Evolutionary conservation across 139 green algal genomes (phyloP), one percentile per base, ranked within the genome.

Genomic region (Deuterostichococcus epilithicus): DNA sequence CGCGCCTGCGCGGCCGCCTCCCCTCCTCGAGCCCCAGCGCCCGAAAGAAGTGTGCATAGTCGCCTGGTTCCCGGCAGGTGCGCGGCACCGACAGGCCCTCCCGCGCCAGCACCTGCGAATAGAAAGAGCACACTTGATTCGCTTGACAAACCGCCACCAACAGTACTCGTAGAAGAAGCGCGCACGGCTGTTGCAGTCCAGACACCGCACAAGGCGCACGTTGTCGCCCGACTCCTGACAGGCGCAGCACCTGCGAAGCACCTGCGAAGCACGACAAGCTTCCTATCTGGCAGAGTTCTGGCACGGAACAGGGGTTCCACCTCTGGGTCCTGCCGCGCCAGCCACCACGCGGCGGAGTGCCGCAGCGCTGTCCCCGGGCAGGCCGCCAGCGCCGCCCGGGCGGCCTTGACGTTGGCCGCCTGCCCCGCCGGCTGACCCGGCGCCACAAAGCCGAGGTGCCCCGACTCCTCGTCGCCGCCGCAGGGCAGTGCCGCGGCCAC

Each of bases 261-360:
- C 36, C 33, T 72, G 33, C 18, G 58, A n/a, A n/a, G n/a, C n/a
- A n/a, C n/a, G n/a, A n/a, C n/a, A n/a, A n/a, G n/a, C n/a, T n/a
- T n/a, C n/a, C n/a, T n/a, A n/a, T n/a, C n/a, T n/a, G n/a, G n/a
- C 13, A 23, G 42, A 52, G 8, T 52, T 52, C 42, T 52, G 42
- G 42, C 42, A 52, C 8, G 42, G 42, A 52, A 52, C 42, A 52
- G 8, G 42, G 42, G 13, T 52, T 52, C 42, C 13, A 52, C 37
- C 22, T 39, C 25, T 33, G 74, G 74, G 3, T 32, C 32, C 45
- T 78, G 72, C 4, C 47, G 70, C 13, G 74, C 34, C 3, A 82
- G 78, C 78, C 78, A 82, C 78, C 78, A 78, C 22, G 67, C 66
- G 37, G 44, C 72, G 30, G 78, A 82, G 0, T 47, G 44, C 42